These are phyloP conservation scores for Xylaria sp. DNA, from an alignment of 2,329 filamentous ascomycete genomes.

Conservation along the genomic window DNA sequence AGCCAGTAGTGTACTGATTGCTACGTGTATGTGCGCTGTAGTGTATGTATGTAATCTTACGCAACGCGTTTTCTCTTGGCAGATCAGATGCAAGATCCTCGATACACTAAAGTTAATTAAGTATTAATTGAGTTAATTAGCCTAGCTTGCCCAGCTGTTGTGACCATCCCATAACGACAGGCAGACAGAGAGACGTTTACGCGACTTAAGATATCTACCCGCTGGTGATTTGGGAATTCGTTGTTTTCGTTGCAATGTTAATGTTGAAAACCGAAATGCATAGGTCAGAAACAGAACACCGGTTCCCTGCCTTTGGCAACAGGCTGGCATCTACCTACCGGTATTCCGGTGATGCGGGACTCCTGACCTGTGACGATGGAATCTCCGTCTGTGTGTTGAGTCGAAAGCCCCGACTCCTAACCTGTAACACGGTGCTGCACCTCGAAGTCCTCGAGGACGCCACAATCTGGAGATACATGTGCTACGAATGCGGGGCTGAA, in stretches of 20 bases:
- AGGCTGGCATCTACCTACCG: neutral
- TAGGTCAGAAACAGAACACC: neutral
- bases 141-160: no score
- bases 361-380: neutral
- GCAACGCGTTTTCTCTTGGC: constrained; percentile 2
- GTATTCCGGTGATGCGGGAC: neutral
- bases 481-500: neutral
- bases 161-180: neutral
- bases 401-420: neutral
- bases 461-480: neutral
- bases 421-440: neutral
- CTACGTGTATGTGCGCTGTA: neutral
- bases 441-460: neutral
- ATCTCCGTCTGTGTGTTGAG: neutral
- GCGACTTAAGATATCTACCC: neutral
- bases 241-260: neutral
- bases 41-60: neutral
- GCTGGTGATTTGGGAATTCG: no score
- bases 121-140: no score
- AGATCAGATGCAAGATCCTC: constrained; percentile 11
- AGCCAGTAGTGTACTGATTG: neutral
- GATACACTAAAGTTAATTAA: neutral
- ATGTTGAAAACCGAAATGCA: neutral
- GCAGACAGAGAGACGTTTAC: neutral
- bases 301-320: neutral